These are phyloP conservation scores for Thalassiosira profunda DNA, from an alignment of 108 stramenopile genomes.

Conservation along the genomic window DNA sequence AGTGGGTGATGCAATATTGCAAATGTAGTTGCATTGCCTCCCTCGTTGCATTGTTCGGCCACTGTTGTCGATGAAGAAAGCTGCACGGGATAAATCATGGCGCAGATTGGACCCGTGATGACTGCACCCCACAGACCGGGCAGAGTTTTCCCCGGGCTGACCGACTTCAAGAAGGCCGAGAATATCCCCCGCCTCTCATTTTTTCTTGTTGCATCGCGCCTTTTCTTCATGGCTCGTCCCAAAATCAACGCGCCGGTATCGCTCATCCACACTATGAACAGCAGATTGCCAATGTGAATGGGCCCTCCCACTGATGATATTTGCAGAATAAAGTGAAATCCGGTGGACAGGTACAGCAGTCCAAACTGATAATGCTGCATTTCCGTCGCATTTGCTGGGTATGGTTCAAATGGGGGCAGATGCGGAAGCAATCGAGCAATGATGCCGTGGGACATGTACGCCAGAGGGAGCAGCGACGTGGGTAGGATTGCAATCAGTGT, in stretches of 20 bases:
- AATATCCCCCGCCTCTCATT: constrained; percentile 3
- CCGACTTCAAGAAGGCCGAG: constrained; percentile 31
- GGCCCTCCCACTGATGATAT: constrained; percentile 25
- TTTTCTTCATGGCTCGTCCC: constrained; percentile 50
- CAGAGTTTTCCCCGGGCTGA: constrained; percentile 41
- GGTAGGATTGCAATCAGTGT: constrained; percentile 24
- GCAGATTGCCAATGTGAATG: constrained; percentile 51
- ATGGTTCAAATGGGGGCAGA: constrained; percentile 15
- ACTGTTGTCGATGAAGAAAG: neutral
- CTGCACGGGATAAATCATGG: constrained; percentile 34
- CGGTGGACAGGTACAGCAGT: constrained; percentile 61
- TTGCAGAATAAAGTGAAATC: constrained; percentile 65
- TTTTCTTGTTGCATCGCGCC: neutral
- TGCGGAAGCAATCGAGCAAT: constrained; percentile 22
- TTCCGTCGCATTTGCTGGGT: constrained; percentile 14
- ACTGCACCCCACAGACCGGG: constrained; percentile 32
- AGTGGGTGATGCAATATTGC: neutral
- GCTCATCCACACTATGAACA: constrained; percentile 83
- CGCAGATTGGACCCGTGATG: constrained; percentile 38
- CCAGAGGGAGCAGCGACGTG: constrained; percentile 14
- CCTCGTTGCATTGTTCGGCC: neutral
- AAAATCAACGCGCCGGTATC: constrained; percentile 82
- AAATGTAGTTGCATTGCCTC: no score
- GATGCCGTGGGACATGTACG: constrained; percentile 18
- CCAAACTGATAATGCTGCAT: constrained; percentile 65